These are phyloP conservation scores for Neoarthrinium moseri DNA, from an alignment of 2,329 filamentous ascomycete genomes.

Conservation along the genomic window DNA sequence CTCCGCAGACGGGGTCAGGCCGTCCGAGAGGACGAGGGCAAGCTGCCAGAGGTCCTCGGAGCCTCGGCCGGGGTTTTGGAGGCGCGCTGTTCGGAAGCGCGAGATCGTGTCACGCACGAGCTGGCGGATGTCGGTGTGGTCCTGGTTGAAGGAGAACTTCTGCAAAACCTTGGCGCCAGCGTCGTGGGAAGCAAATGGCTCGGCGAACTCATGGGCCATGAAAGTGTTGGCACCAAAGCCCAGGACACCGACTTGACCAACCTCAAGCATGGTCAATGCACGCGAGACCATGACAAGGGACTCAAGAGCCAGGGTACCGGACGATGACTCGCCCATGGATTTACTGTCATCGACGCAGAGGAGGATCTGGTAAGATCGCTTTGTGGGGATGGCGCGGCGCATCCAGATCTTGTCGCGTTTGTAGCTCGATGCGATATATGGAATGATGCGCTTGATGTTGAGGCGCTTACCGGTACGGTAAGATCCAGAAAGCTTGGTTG, in stretches of 20 bases:
- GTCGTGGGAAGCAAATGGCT: conserved; percentile 73
- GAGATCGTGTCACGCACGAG: conserved; percentile 77
- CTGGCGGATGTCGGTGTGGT: conserved; percentile 79
- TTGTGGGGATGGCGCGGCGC: conserved; percentile 85
- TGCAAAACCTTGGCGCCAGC: conserved; percentile 82
- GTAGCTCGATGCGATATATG: conserved; percentile 96
- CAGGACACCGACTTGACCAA: conserved; percentile 86
- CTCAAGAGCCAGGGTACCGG: conserved; percentile 82
- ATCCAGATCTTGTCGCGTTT: conserved; percentile 99
- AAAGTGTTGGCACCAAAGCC: conserved; percentile 84
- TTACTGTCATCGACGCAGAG: conserved; percentile 95
- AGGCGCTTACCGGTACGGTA: conserved; percentile 97
- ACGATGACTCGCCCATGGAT: conserved; percentile 82
- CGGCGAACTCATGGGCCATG: conserved; percentile 82
- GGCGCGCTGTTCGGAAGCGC: conserved; percentile 75
- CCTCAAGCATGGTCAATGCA: conserved; percentile 87
- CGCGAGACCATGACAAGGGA: conserved; percentile 90
- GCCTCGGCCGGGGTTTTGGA: conserved; percentile 50
- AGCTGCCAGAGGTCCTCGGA: conserved; percentile 87
- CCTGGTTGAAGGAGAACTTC: conserved; percentile 81
- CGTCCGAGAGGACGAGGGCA: conserved; percentile 88
- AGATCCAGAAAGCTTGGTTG: conserved; percentile 93
- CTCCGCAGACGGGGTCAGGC: conserved; percentile 77
- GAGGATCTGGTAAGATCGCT: conserved; percentile 95
- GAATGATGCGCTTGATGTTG: conserved; percentile 99